Base-by-base conservation (phyloP, 225 moss, liverwort and hornwort genomes). In the Takakia lepidozioides region DNA sequence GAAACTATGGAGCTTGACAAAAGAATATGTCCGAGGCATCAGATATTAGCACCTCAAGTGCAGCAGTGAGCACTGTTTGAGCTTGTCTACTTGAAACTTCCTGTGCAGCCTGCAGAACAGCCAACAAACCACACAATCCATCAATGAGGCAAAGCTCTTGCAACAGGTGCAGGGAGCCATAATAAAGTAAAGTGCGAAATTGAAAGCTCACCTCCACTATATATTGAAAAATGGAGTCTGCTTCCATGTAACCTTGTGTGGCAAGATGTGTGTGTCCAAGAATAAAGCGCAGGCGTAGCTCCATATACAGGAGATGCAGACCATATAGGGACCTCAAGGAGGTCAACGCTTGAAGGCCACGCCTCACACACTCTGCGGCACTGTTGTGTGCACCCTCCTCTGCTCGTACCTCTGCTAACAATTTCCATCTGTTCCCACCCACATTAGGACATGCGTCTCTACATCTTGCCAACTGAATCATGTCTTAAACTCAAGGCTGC, bases 371-470 rank as follows among this genome's bases (percentile, higher is more conserved):
- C 52, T 93, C 88, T 58, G 63, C 53, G 53, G 85, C 93, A 70
- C 61, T 66, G 46, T 29, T 50, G n/a, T 71, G 68, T 26, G 81
- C 75, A 52, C 80, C 75, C 62, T 81, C 82, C 54, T 72, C 70
- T 54, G 66, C 70, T 71, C 81, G 81, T 54, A 93, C 59, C 40
- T 86, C 78, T 47, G 88, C 88, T 61, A 88, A 64, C 37, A 88
- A 64, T 65, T 83, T 80, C 93, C 93, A 93, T 67, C 92, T 93
- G 83, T n/a, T n/a, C n/a, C n/a, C n/a, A n/a, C n/a, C n/a, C n/a
- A n/a, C n/a, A n/a, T n/a, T n/a, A n/a, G n/a, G n/a, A n/a, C n/a
- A n/a, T n/a, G n/a, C n/a, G n/a, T n/a, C n/a, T n/a, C n/a, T n/a
- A n/a, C n/a, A n/a, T n/a, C n/a, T n/a, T n/a, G n/a, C n/a, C n/a